phyloP scores from a whole-genome alignment of 352 stramenopile genomes.

The Phytophthora tubulina region DNA sequence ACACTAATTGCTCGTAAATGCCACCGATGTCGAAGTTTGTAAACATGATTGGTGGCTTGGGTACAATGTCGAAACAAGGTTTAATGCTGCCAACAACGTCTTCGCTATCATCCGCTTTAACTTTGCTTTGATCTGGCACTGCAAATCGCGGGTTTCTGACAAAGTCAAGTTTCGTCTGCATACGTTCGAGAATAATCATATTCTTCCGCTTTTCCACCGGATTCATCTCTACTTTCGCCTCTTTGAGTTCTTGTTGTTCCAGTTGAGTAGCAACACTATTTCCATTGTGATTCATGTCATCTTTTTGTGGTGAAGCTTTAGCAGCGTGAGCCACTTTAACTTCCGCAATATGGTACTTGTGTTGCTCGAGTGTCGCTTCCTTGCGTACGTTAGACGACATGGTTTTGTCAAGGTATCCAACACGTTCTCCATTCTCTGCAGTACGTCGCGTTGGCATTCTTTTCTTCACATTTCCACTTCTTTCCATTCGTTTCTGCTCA shows the following conservation, averaged over 20 bases:
- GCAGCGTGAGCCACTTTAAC: constrained; percentile 47
- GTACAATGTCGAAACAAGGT: constrained; percentile 58
- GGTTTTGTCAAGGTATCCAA: constrained; percentile 73
- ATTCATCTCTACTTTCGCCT: constrained; percentile 42
- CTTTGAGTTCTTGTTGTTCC: constrained; percentile 9
- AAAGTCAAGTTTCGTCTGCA: constrained; percentile 86
- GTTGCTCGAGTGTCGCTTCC: constrained; percentile 54
- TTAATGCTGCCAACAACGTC: background rate
- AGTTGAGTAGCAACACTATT: background rate
- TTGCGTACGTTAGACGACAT: constrained; percentile 54
- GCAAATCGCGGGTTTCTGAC: constrained; percentile 70
- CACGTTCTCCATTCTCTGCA: constrained; percentile 26
- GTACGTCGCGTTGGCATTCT: constrained; percentile 15
- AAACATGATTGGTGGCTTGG: constrained; percentile 66
- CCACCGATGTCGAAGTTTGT: constrained; percentile 75
- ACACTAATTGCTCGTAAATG: constrained; percentile 80
- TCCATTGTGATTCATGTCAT: background rate
- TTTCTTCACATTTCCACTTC: constrained; percentile 57
- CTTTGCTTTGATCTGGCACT: constrained; percentile 13
- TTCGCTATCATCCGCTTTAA: background rate
- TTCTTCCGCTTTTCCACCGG: constrained; percentile 69
- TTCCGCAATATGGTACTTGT: constrained; percentile 54
- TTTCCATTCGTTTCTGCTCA: constrained; percentile 48
- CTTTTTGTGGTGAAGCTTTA: background rate
- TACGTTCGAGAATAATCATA: constrained; percentile 70